A percentile compares a stretch with the other conserved stretches of the same genome.
Evolutionary conservation across 106 monocot genomes (phyloP).

Genomic region (Dioscorea alata): DNA sequence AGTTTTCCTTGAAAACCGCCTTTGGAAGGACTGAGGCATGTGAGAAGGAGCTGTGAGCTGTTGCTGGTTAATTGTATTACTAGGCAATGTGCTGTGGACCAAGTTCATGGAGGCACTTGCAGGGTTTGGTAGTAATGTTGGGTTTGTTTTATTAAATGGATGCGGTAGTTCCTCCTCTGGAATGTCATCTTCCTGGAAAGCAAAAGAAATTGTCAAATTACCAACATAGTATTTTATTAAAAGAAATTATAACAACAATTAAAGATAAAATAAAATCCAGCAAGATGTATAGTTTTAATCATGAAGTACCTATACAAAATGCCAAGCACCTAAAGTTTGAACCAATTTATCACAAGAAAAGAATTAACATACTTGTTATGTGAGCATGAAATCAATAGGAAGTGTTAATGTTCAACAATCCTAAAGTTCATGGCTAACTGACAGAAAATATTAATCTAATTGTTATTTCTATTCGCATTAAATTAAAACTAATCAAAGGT

Average conservation of each 20-base stretch:
- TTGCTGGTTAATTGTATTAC: background rate
- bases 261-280: background rate
- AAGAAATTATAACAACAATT: background rate
- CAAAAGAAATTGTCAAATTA: background rate
- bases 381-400: too few species aligned
- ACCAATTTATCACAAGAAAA: too few species aligned
- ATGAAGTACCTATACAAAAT: too few species aligned
- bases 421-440: too few species aligned
- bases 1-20: slow-evolving; percentile 33
- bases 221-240: background rate
- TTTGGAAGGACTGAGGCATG: slow-evolving; percentile 41
- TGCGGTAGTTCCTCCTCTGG: slow-evolving; percentile 50
- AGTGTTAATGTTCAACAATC: too few species aligned
- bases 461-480: too few species aligned
- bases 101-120: background rate
- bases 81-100: background rate
- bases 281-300: too few species aligned
- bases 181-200: slow-evolving; percentile 54
- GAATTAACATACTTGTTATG: too few species aligned
- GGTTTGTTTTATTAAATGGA: slow-evolving; percentile 37
- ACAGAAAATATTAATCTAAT: too few species aligned
- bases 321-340: too few species aligned
- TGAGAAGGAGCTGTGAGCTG: slow-evolving; percentile 38
- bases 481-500: too few species aligned
- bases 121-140: background rate